Evolutionary conservation across 192 early-diverging fungal species (phyloP).

Genomic region (Backusella psychrophila): DNA sequence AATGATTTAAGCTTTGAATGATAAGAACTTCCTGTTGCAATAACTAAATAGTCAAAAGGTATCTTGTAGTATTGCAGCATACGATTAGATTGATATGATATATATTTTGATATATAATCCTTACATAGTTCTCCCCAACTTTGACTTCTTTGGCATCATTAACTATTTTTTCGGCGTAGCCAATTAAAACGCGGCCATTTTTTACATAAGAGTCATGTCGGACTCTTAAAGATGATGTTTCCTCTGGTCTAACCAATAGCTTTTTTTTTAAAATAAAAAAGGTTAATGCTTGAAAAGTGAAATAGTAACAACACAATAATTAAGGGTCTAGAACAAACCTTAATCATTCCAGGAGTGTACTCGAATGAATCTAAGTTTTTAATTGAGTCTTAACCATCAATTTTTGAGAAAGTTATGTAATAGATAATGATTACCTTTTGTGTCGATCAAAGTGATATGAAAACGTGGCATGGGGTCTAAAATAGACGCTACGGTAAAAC

Average conservation of each 20-base stretch:
- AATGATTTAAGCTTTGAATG: constrained; percentile 32
- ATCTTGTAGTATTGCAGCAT: constrained; percentile 15
- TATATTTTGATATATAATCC: neutral
- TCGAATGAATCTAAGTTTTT: constrained; percentile 36
- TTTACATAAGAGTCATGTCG: constrained; percentile 38
- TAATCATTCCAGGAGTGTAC: constrained; percentile 35
- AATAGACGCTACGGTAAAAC: constrained; percentile 37
- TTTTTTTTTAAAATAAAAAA: neutral
- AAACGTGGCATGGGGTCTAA: constrained; percentile 39
- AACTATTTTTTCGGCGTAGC: constrained; percentile 22
- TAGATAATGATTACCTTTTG: constrained; percentile 26
- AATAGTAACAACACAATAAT: neutral
- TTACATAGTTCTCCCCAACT: constrained; percentile 28
- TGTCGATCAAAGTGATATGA: constrained; percentile 35
- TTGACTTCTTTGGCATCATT: constrained; percentile 14
- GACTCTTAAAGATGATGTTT: constrained; percentile 27
- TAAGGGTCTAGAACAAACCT: neutral
- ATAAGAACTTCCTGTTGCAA: constrained; percentile 36
- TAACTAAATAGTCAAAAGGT: constrained; percentile 35
- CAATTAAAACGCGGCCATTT: constrained; percentile 34
- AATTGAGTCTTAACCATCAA: neutral
- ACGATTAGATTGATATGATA: neutral
- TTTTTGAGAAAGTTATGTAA: neutral
- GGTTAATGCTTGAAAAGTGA: neutral
- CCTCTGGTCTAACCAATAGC: constrained; percentile 27